phyloP scores from a whole-genome alignment of 2,329 filamentous ascomycete species.

The Ophiostoma pallidulum region DNA sequence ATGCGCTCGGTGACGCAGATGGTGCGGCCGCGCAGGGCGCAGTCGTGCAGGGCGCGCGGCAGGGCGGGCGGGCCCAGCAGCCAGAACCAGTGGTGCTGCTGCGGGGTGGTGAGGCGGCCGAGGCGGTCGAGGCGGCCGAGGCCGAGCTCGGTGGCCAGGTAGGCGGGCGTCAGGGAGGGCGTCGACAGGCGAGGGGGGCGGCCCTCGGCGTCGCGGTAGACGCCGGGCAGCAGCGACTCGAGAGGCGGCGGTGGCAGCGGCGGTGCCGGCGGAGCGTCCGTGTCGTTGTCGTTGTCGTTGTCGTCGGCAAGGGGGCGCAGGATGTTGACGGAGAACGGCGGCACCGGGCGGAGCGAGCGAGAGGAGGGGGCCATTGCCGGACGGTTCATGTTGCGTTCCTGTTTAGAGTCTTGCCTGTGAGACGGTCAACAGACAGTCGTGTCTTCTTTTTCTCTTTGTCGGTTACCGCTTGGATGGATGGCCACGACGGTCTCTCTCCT shows the following conservation, averaged over 20 bases:
- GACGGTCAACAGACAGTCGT: no score
- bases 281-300: neutral
- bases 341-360: neutral
- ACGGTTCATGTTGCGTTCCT: neutral
- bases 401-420: neutral
- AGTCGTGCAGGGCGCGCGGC: constrained; percentile 20
- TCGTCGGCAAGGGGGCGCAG: neutral
- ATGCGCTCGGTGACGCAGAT: constrained; percentile 23
- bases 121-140: constrained; percentile 17
- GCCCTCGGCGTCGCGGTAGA: constrained; percentile 15
- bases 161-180: constrained; percentile 12
- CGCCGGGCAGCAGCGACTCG: constrained; percentile 14
- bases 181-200: constrained; percentile 3
- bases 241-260: constrained; percentile 5
- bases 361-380: neutral
- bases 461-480: no score
- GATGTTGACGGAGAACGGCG: constrained; percentile 15
- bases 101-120: no score
- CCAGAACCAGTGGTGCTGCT: constrained; percentile 19
- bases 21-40: constrained; percentile 14
- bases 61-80: constrained; percentile 16
- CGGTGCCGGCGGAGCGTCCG: neutral
- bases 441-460: no score
- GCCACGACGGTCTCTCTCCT: no score
- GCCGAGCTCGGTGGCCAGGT: constrained; percentile 15